phyloP scores from a whole-genome alignment of 352 stramenopile genomes.

The Pythium aristosporum region DNA sequence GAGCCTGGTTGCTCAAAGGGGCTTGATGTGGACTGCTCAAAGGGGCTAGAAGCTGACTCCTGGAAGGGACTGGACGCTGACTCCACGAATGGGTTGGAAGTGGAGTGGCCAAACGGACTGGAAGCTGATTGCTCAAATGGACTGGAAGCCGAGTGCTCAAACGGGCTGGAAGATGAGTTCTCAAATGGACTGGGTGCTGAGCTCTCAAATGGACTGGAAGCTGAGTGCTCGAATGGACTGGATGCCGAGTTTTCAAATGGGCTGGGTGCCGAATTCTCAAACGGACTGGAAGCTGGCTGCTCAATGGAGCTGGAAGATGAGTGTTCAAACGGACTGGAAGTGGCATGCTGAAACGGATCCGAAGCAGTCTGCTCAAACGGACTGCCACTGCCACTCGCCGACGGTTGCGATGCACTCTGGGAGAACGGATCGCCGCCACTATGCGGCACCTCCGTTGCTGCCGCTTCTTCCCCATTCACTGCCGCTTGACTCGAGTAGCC shows the following conservation, averaged over 20 bases:
- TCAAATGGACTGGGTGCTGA: slow-evolving; percentile 1
- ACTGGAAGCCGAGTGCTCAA: not conserved
- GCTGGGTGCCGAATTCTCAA: not conserved
- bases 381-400: not conserved
- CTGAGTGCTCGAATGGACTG: not conserved
- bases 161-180: not conserved
- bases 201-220: slow-evolving; percentile 4
- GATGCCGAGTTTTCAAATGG: not conserved
- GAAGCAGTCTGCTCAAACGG: slow-evolving; percentile 5
- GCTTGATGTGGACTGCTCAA: slow-evolving; percentile 8
- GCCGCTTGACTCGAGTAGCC: not conserved
- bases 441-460: not conserved
- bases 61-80: slow-evolving; percentile 3
- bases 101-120: slow-evolving; percentile 1
- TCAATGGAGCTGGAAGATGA: slow-evolving; percentile 1
- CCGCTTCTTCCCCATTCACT: not conserved
- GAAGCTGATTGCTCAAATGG: slow-evolving; percentile 9
- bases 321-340: slow-evolving; percentile 7
- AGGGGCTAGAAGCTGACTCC: not conserved
- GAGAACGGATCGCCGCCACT: not conserved
- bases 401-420: not conserved
- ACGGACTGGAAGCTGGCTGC: not conserved
- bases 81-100: not conserved
- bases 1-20: slow-evolving; percentile 3
- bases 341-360: not conserved